Evolutionary conservation across 148 eudicot genomes (phyloP).

Genomic region (Suaeda aralocaspica): DNA sequence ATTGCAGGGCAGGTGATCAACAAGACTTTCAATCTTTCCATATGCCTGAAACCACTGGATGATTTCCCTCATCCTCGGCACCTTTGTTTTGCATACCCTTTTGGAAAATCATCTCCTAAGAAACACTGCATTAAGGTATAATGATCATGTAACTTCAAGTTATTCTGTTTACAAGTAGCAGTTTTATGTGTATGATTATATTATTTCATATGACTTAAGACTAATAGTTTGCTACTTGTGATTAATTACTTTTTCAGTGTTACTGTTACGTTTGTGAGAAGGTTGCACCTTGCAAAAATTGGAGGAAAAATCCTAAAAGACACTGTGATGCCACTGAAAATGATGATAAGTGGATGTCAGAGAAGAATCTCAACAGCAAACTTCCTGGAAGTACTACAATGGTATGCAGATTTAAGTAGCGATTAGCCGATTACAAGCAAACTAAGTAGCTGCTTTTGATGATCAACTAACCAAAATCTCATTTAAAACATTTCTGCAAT

Average conservation of each 20-base stretch:
- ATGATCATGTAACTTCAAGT: background rate
- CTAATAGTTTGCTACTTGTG: background rate
- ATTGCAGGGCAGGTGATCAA: background rate
- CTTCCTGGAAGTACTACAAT: background rate
- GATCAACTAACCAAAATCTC: no score
- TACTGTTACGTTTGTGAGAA: constrained; percentile 24
- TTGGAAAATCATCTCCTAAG: constrained; percentile 18
- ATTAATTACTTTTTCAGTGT: no score
- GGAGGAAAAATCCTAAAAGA: constrained; percentile 7
- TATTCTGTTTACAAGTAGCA: background rate
- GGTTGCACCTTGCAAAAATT: constrained; percentile 20
- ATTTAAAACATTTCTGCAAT: no score
- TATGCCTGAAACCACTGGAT: constrained; percentile 17
- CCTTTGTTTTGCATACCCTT: constrained; percentile 21
- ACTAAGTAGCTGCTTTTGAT: no score
- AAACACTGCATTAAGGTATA: constrained; percentile 20
- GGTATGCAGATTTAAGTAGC: background rate
- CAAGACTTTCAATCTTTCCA: background rate
- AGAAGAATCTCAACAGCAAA: background rate
- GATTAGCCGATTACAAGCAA: no score
- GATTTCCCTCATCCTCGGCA: constrained; percentile 24
- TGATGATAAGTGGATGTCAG: background rate
- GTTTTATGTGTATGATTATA: background rate
- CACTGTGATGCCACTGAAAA: constrained; percentile 21
- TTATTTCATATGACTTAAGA: background rate